phyloP scores from a whole-genome alignment of 2,329 filamentous ascomycete species.

The Penicillium sp. region DNA sequence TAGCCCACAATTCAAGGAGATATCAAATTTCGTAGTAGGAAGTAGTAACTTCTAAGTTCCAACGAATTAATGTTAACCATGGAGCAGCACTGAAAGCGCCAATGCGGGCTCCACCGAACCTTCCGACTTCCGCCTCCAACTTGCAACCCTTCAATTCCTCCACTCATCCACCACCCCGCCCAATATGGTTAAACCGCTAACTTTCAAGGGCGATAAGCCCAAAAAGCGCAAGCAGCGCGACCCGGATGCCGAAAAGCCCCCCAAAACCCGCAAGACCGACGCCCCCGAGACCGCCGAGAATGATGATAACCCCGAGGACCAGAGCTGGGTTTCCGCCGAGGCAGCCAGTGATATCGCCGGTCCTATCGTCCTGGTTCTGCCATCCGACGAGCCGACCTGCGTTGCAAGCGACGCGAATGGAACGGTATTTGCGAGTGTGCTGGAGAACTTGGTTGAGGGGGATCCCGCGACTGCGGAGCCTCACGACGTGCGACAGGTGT shows the following conservation, averaged over 20 bases:
- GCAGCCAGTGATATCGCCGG: slow-evolving; percentile 73
- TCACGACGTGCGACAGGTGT: slow-evolving; percentile 94
- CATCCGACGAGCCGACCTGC: slow-evolving; percentile 72
- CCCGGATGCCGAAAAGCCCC: slow-evolving; percentile 45
- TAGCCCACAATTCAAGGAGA: too few relatives aligned
- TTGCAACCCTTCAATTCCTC: neutral
- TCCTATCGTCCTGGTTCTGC: slow-evolving; percentile 80
- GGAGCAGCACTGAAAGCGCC: too few relatives aligned
- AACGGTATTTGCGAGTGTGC: slow-evolving; percentile 76
- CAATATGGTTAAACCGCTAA: slow-evolving; percentile 73
- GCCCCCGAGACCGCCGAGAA: slow-evolving; percentile 30
- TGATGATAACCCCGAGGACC: slow-evolving; percentile 63
- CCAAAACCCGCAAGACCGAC: slow-evolving; percentile 31
- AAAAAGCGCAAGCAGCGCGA: slow-evolving; percentile 85
- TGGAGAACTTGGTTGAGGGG: slow-evolving; percentile 88
- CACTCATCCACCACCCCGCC: neutral
- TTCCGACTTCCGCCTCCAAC: too few relatives aligned
- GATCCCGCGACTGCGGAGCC: slow-evolving; percentile 87
- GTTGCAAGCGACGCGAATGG: slow-evolving; percentile 86
- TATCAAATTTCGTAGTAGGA: too few relatives aligned
- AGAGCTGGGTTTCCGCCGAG: slow-evolving; percentile 91
- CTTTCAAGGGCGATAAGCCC: slow-evolving; percentile 94
- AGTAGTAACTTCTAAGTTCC: too few relatives aligned
- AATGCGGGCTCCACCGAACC: too few relatives aligned
- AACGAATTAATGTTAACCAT: too few relatives aligned